Conservation (phyloP, 2,329 filamentous ascomycete species). For the Trichophyton simii region DNA sequence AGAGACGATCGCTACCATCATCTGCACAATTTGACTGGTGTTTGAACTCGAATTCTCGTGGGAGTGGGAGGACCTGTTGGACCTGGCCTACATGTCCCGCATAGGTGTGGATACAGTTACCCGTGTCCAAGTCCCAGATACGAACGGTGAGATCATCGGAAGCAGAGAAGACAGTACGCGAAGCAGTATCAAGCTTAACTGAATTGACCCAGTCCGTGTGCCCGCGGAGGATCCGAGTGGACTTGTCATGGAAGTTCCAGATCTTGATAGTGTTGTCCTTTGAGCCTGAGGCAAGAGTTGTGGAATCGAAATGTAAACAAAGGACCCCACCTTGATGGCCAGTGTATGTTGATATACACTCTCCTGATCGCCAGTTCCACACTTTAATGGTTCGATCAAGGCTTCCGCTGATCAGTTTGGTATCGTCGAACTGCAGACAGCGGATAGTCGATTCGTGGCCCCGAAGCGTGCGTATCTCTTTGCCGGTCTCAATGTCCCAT, state of each 20-base stretch:
- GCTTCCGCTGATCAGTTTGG: slow-evolving; percentile 79
- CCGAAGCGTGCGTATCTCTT: slow-evolving; percentile 69
- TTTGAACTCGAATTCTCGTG: slow-evolving; percentile 77
- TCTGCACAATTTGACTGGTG: slow-evolving; percentile 38
- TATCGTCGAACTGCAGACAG: slow-evolving; percentile 84
- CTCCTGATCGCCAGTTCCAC: slow-evolving; percentile 93
- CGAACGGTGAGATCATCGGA: slow-evolving; percentile 88
- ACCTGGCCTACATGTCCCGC: slow-evolving; percentile 90
- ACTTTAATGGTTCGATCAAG: slow-evolving; percentile 79
- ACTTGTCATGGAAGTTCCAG: slow-evolving; percentile 79
- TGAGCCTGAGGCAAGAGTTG: slow-evolving; percentile 75
- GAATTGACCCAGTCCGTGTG: slow-evolving; percentile 94
- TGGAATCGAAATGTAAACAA: slow-evolving; percentile 72
- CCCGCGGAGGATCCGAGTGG: slow-evolving; percentile 65
- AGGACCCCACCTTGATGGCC: slow-evolving; percentile 76
- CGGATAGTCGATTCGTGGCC: slow-evolving; percentile 78
- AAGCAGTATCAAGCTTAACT: slow-evolving; percentile 72
- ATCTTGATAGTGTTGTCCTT: slow-evolving; percentile 83
- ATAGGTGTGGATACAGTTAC: slow-evolving; percentile 62
- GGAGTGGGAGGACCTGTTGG: slow-evolving; percentile 76
- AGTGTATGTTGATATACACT: slow-evolving; percentile 67
- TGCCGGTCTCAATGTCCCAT: slow-evolving; percentile 82
- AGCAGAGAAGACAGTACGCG: slow-evolving; percentile 78
- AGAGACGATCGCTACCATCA: slow-evolving; percentile 16
- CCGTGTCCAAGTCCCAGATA: slow-evolving; percentile 84